These are phyloP conservation scores for Gaeumannomyces sp. DNA, from an alignment of 2,329 filamentous ascomycete genomes.

Conservation along the genomic window DNA sequence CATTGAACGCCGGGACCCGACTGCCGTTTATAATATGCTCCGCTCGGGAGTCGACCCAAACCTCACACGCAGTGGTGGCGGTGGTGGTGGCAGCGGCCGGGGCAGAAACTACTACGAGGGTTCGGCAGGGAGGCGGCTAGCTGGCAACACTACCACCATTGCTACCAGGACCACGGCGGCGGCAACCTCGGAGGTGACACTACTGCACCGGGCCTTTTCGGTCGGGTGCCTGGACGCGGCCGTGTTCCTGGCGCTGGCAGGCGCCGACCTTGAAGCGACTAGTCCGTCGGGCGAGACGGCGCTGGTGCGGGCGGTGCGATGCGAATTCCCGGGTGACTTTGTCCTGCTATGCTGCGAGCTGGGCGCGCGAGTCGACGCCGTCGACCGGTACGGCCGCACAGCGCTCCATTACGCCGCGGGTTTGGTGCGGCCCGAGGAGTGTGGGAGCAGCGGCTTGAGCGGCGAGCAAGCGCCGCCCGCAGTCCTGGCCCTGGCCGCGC, in stretches of 20 bases:
- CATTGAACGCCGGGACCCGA: constrained; percentile 18
- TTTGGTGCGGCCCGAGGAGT: constrained; percentile 15
- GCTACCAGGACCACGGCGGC: constrained; percentile 7
- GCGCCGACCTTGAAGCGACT: constrained; percentile 17
- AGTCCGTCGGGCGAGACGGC: constrained; percentile 16
- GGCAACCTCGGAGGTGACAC: constrained; percentile 14
- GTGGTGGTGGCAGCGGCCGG: not conserved
- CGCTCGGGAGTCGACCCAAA: constrained; percentile 18
- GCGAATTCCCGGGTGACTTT: constrained; percentile 18
- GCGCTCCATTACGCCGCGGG: constrained; percentile 20
- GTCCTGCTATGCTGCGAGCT: constrained; percentile 19
- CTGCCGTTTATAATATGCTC: constrained; percentile 18
- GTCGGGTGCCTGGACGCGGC: constrained; percentile 17
- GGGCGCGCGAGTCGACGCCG: constrained; percentile 17
- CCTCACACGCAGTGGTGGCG: constrained; percentile 4
- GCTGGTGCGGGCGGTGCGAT: constrained; percentile 17
- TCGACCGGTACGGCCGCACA: constrained; percentile 17
- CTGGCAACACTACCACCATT: not conserved
- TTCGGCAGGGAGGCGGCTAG: not conserved
- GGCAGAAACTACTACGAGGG: not conserved
- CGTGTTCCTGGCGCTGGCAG: constrained; percentile 17
- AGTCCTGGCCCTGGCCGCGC: constrained; percentile 17
- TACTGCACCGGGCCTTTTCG: constrained; percentile 19
- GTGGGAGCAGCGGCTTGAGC: not conserved
- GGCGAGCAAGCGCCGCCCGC: constrained; percentile 9